Evolutionary conservation across 1,284 basidiomycete species (phyloP), one percentile per base, ranked within the genome.

Genomic region (Sanguinoderma infundibulare): DNA sequence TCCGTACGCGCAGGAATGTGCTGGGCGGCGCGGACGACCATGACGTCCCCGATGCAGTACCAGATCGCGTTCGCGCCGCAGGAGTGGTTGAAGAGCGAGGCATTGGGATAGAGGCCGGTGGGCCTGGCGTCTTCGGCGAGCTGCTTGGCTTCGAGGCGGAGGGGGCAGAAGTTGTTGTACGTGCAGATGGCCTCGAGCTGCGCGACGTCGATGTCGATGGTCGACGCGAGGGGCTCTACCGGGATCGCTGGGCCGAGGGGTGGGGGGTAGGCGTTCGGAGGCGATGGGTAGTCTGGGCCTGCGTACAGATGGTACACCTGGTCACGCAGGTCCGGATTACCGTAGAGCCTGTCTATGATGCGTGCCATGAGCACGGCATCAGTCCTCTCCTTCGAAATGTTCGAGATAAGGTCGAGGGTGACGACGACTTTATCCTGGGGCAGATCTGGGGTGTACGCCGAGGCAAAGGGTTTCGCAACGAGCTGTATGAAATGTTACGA

Each of bases 11-110:
- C 50, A 7, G 58, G 47, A 35, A 70, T 63, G 30, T 53, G 32
- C 39, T 53, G 49, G 2, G 61, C 42, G 7, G 69, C 69, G 14
- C 68, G 60, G 17, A 75, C 59, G 42, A 70, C 44, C 55, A 73
- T 68, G 49, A 72, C 32, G 52, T 72, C 68, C 8, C 70, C 69
- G 58, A 69, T 61, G 42, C 62, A 69, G 46, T 35, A 39, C 62
- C 68, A 66, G 20, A 46, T 24, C 3, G 71, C 69, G 58, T 68
- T 73, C 2, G 72, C 63, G 0, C 52, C 34, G 58, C 75, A 77
- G 0, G 71, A 68, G 59, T 77, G 75, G 61, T 77, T 77, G 65
- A 74, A 70, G 42, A 74, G 66, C 1, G 73, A 73, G 5, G 72
- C 67, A 10, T 65, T 50, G 20, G 70, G 58, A 61, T 73, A 75